Evolutionary conservation across 306 rosid species (phyloP).

Genomic region (Medicago ruthenica): DNA sequence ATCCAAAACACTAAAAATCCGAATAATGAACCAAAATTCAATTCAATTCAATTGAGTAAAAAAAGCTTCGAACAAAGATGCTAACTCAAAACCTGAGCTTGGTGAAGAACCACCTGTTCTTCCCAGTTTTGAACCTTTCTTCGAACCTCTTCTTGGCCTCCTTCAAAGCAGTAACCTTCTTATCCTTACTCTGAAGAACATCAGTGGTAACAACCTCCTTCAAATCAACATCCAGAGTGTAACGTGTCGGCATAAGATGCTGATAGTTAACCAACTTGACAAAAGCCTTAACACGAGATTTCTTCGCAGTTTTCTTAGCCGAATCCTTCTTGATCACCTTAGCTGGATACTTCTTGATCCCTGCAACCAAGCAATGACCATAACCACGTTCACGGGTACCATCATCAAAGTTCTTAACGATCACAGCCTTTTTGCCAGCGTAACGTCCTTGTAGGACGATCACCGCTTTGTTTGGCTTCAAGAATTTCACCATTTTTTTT

Average conservation of each 20-base stretch:
- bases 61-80: too few relatives aligned
- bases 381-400: slow-evolving; percentile 46
- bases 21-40: too few relatives aligned
- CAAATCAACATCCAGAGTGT: slow-evolving; percentile 30
- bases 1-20: too few relatives aligned
- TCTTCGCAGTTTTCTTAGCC: slow-evolving; percentile 32
- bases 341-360: slow-evolving; percentile 46
- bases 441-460: slow-evolving; percentile 51
- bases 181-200: slow-evolving; percentile 17
- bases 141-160: slow-evolving; percentile 30
- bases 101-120: slow-evolving; percentile 37
- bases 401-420: slow-evolving; percentile 42
- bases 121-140: slow-evolving; percentile 32
- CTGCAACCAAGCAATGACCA: slow-evolving; percentile 52
- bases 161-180: slow-evolving; percentile 12
- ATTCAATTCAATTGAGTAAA: too few relatives aligned
- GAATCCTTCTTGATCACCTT: slow-evolving; percentile 53
- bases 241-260: slow-evolving; percentile 32
- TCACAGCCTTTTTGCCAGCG: slow-evolving; percentile 51
- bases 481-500: slow-evolving; percentile 7
- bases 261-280: slow-evolving; percentile 29
- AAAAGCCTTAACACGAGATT: slow-evolving; percentile 29
- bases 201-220: slow-evolving; percentile 11
- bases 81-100: slow-evolving; percentile 13
- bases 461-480: slow-evolving; percentile 48